A percentile compares a stretch with the other conserved stretches of the same genome.
Conservation (phyloP, 768 basidiomycete genomes). For the Tephrocybe sp. region DNA sequence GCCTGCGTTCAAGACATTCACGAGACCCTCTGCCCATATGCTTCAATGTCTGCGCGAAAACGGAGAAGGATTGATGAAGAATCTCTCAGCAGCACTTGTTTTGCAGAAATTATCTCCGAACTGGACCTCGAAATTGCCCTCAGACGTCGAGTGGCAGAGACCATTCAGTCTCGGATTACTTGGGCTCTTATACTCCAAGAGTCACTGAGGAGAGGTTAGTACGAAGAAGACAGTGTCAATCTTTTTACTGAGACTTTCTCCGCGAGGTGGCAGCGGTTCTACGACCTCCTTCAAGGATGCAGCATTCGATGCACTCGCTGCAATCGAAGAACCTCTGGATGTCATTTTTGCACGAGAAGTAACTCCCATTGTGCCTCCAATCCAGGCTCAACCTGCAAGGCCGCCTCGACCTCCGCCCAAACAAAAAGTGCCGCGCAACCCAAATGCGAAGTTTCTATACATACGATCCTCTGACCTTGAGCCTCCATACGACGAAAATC, state of each 20-base stretch:
- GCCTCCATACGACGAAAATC: conserved; percentile 20
- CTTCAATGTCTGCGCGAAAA: conserved; percentile 18
- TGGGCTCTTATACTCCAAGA: conserved; percentile 48
- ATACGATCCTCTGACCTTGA: conserved; percentile 31
- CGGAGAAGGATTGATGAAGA: conserved; percentile 16
- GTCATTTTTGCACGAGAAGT: conserved; percentile 35
- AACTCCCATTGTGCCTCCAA: conserved; percentile 21
- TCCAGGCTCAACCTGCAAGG: conserved; percentile 17
- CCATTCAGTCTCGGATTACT: conserved; percentile 43
- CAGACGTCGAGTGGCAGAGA: conserved; percentile 38
- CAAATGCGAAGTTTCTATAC: conserved; percentile 36
- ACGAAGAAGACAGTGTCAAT: neutral
- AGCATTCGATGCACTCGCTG: conserved; percentile 40
- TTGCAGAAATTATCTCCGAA: conserved; percentile 31
- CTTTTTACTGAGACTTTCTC: neutral
- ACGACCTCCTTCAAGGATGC: conserved; percentile 34
- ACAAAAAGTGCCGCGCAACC: conserved; percentile 17
- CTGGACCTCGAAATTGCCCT: conserved; percentile 49
- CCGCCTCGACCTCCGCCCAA: conserved; percentile 25
- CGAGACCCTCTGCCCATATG: too few relatives aligned
- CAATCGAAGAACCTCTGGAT: conserved; percentile 39
- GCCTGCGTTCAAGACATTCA: too few relatives aligned
- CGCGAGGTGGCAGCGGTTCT: conserved; percentile 17
- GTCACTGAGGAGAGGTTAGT: conserved; percentile 31
- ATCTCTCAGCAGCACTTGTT: neutral